These are phyloP conservation scores for Fusarium brevicatenulatum DNA, from an alignment of 2,329 filamentous ascomycete genomes.

Conservation along the genomic window DNA sequence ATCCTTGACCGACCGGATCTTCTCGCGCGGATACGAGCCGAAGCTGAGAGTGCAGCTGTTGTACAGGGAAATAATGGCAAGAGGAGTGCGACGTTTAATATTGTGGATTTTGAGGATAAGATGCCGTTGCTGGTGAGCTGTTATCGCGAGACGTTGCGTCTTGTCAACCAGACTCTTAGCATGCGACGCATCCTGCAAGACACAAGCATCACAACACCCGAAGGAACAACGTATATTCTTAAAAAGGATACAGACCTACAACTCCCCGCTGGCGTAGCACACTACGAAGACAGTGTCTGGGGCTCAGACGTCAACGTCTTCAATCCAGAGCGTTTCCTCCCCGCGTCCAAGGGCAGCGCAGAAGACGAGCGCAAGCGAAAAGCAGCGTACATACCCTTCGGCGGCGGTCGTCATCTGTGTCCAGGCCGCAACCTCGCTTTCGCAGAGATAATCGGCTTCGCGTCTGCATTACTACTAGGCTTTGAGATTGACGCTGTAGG, in stretches of 20 bases:
- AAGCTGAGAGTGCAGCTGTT: conserved; percentile 25
- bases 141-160: conserved; percentile 58
- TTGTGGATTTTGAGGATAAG: conserved; percentile 49
- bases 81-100: conserved; percentile 47
- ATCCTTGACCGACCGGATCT: conserved; percentile 45
- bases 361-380: conserved; percentile 30
- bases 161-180: conserved; percentile 51
- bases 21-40: conserved; percentile 18
- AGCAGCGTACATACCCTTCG: conserved; percentile 47
- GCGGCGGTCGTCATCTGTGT: conserved; percentile 48
- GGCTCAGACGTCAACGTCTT: conserved; percentile 39
- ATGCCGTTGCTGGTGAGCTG: conserved; percentile 57
- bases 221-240: conserved; percentile 44
- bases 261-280: conserved; percentile 40
- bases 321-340: conserved; percentile 40
- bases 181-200: conserved; percentile 56
- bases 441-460: conserved; percentile 48
- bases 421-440: conserved; percentile 50
- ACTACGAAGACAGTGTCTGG: conserved; percentile 39
- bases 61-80: background rate
- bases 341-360: background rate
- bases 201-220: conserved; percentile 47
- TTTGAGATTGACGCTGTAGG: conserved; percentile 44
- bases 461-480: conserved; percentile 44
- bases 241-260: conserved; percentile 46